Base-by-base conservation (phyloP, 1,284 basidiomycete genomes). In the Apiotrichum laibachii region DNA sequence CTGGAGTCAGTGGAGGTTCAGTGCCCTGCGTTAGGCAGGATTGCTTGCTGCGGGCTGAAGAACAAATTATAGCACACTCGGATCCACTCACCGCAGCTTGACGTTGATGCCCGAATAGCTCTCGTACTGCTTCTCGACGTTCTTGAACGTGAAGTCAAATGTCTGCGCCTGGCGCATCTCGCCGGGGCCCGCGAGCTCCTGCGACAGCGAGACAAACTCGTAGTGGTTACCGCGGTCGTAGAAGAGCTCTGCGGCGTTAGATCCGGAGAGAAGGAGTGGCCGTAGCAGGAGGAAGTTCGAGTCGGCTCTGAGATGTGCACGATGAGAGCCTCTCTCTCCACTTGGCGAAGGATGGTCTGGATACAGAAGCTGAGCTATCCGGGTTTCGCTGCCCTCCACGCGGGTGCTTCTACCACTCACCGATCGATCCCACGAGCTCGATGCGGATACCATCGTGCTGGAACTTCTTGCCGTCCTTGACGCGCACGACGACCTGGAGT, bases 51-150 rank as follows among this genome's bases (percentile, higher is more conserved):
- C 22, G 5, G 16, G 39, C 9, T 40, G 39, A 40, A 40, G 10
- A 18, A 51, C 18, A 44, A 33, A n/a, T n/a, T 39, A 18, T 40
- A n/a, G 40, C 33, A 11, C 34, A 21, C 37, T 4, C 40, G 7
- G 16, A 19, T 31, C 55, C 18, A 78, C 86, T 63, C 63, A 92
- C 91, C 92, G 81, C 65, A 99, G 83, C 80, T 97, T 97, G 64
- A 99, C 95, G 71, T 99, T 99, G 76, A 98, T 98, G 1, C 95
- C 95, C 67, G 93, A 88, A 75, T 98, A 98, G 70, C 89, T 92
- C 81, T 99, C 95, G 71, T 92, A 97, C 75, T 95, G 92, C 82
- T 99, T 98, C 84, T 99, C 96, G 50, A 99, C 91, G 70, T 96
- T 98, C 82, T 98, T 98, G 85, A 99, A 99, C 67, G 86, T 84